phyloP scores from a whole-genome alignment of 768 basidiomycete species.

The Lactifluus echinatus region DNA sequence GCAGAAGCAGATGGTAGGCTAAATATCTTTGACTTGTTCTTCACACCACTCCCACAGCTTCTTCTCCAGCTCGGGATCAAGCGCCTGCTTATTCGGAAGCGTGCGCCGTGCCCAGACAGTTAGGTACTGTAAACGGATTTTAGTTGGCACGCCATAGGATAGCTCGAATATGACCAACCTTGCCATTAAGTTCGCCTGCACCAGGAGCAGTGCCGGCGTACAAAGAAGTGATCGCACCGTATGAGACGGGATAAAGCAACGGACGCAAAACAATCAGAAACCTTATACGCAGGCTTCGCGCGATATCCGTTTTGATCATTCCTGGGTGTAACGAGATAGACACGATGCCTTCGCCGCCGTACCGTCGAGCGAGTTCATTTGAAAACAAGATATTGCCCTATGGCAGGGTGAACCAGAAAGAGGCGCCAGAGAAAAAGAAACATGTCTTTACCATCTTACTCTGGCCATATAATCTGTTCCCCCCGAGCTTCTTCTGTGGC shows the following conservation, averaged over 20 bases:
- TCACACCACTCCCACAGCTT: constrained; percentile 24
- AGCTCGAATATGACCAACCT: neutral
- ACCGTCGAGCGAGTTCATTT: neutral
- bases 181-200: constrained; percentile 1
- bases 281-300: neutral
- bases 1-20: no score
- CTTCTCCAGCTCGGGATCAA: constrained; percentile 10
- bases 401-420: neutral
- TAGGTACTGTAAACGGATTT: constrained; percentile 5
- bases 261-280: no score
- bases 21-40: constrained; percentile 14
- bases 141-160: neutral
- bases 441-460: neutral
- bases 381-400: constrained; percentile 4
- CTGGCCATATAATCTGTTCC: neutral
- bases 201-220: neutral
- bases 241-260: neutral
- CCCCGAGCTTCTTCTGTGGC: neutral
- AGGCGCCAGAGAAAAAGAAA: neutral
- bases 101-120: constrained; percentile 13
- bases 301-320: neutral
- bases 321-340: neutral
- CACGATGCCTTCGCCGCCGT: neutral
- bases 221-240: constrained; percentile 1
- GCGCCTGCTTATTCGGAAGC: constrained; percentile 3